Conservation (phyloP, 1,284 basidiomycete genomes). For the Irpex rosettiformis region DNA sequence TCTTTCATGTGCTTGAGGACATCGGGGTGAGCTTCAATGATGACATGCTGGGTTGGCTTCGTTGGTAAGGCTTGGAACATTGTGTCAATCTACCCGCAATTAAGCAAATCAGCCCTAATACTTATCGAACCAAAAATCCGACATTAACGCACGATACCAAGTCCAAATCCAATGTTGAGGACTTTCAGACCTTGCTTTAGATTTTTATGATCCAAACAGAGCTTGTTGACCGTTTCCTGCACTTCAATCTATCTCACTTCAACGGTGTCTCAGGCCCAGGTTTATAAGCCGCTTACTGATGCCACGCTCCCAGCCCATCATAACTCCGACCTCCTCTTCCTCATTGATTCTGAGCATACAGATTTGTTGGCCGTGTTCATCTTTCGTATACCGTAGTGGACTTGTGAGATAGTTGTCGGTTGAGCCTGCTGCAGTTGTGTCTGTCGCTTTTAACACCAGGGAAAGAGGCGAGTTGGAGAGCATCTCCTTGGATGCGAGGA, state of each 20-base stretch:
- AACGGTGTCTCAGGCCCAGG: slow-evolving; percentile 8
- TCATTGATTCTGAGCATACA: slow-evolving; percentile 73
- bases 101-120: background rate
- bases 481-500: slow-evolving; percentile 46
- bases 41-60: slow-evolving; percentile 74
- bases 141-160: slow-evolving; percentile 77
- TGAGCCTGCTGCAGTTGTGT: slow-evolving; percentile 70
- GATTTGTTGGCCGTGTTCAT: slow-evolving; percentile 77
- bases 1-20: slow-evolving; percentile 78
- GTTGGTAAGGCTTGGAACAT: slow-evolving; percentile 71
- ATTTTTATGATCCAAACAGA: slow-evolving; percentile 55
- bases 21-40: slow-evolving; percentile 94
- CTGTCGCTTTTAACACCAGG: slow-evolving; percentile 52
- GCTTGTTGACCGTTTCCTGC: slow-evolving; percentile 61
- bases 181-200: slow-evolving; percentile 55
- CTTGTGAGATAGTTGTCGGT: slow-evolving; percentile 76
- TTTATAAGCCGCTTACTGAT: slow-evolving; percentile 54
- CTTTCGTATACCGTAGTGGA: slow-evolving; percentile 66
- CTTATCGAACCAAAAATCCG: background rate
- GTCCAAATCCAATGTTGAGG: slow-evolving; percentile 91
- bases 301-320: slow-evolving; percentile 93
- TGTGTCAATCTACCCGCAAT: slow-evolving; percentile 65
- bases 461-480: slow-evolving; percentile 37
- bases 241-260: slow-evolving; percentile 40
- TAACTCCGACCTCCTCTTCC: slow-evolving; percentile 77